Base-by-base conservation (phyloP, 257 asterid species). In the Lycium barbarum region DNA sequence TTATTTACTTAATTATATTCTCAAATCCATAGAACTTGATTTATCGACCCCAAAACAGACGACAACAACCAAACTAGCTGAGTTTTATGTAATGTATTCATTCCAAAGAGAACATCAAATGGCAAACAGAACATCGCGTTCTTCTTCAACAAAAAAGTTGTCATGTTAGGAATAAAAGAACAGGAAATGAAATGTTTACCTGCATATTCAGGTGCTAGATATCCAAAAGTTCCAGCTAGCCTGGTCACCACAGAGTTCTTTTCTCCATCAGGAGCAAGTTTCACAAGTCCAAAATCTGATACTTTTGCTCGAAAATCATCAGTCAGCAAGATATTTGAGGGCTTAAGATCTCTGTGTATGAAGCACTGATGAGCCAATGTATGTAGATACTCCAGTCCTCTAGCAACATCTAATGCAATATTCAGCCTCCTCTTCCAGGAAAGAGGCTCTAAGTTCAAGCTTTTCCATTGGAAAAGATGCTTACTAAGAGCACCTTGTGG, bases 181-280 rank as follows among this genome's bases (percentile, higher is more conserved):
- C 59, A 7, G 22, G 81, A 76, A 76, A 51, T 49, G 62, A 53
- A 86, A 67, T 22, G 45, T 81, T 89, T 88, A 95, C 98, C 97
- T 1, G 98, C 98, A 86, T 95, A 95, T 86, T 95, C 98, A 45
- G 98, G 98, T 10, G 98, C 98, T 2, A 94, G 91, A 88, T 95
- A 95, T 18, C 98, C 98, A 12, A 95, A 95, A 73, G 98, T 95
- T 43, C 98, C 98, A 4, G 99, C 99, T 7, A 95, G 95, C 76
- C 93, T 91, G 8, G 99, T 95, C 79, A 91, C 92, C 26, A 94
- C 93, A 3, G 99, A 94, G 76, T 83, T 90, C 86, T 82, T 91
- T 86, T 91, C 97, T 53, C 97, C 97, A 65, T 94, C 91, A 0
- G 99, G 98, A 43, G 98, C 98, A 12, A 93, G 96, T 86, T 94